Base-by-base conservation (phyloP, 495 filamentous ascomycete species). In the Physcia stellaris region DNA sequence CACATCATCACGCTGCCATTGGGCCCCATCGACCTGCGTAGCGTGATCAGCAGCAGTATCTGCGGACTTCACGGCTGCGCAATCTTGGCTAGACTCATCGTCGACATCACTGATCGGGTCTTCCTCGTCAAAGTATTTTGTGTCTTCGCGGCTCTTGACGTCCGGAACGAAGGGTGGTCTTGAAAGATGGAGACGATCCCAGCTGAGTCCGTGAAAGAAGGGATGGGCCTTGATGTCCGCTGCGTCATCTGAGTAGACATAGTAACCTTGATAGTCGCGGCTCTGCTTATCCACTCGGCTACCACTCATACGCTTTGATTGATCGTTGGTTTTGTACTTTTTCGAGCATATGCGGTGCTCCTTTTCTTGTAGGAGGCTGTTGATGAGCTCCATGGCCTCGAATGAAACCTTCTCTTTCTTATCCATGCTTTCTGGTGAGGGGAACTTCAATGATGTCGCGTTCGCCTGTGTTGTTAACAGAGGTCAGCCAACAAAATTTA, bases 121-220 rank as follows among this genome's bases (percentile, higher is more conserved):
- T 44, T 79, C 78, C 36, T 88, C 80, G 36, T 92, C 81, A 45
- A 94, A 94, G 53, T 93, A 94, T 40, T 81, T 78, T 10, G 86
- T 94, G 46, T 94, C 85, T 41, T 88, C 85, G 49, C 70, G 66
- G 18, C 66, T 61, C 23, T 62, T 67, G 22, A 93, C 75, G 27
- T 66, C 58, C 2, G 88, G 88, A 4, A 92, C 63, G 44, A 83
- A 80, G 4, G 86, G 88, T 9, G 88, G 85, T 24, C 63, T 56
- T 35, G 70, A 64, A 12, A 70, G 51, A 49, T 87, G 83, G 20
- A 84, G 58, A 0, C 65, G 61, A 18, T 77, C 73, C 82, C 82
- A 87, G 12, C 64, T 64, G 19, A 81, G 70, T 10, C 67, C 67
- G 40, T 63, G 61, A 54, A 86, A 86, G 63, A 81, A 86, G 28